Evolutionary conservation across 1,284 basidiomycete species (phyloP), one percentile per base, ranked within the genome.

Genomic region (Leccinum brunneo-olivaceum): DNA sequence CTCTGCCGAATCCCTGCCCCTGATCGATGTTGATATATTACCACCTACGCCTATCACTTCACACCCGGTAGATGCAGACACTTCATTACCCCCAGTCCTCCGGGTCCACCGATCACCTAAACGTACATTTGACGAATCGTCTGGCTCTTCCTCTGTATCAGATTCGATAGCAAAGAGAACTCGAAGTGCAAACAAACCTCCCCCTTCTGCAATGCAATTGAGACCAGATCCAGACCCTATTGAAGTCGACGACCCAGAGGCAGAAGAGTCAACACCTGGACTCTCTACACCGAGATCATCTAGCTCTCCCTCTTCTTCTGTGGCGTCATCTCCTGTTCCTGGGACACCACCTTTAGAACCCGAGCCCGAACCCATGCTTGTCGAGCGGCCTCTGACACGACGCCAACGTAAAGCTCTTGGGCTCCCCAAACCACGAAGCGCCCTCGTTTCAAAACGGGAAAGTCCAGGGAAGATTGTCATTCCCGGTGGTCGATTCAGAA

Each of bases 381-480:
- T 46, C 14, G 60, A 67, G 43, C 64, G 51, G 29, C 61, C 58
- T 3, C 50, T 87, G 39, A 88, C 84, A 11, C 66, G 77, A 34
- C 66, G 84, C 32, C 75, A 89, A 62, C 70, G 81, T 19, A 88
- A 83, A 62, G 69, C 66, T 10, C 68, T 82, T 3, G 81, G 83
- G 1, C 57, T 86, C 28, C 82, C 84, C 0, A 83, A 79, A 57
- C 50, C 64, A 4, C 63, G 68, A 1, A 10, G 64, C 35, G 51
- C 63, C 46, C 50, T 63, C 20, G 54, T 62, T 41, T 53, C 50
- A 44, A 46, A 56, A 52, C 53, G 60, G 37, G 55, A 51, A 32
- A 60, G 71, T 44, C 69, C 70, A 33, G 74, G 76, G 34, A 76
- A 68, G 64, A 80, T 79, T 45, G 59, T 75, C 45, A 75, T 80